These are phyloP conservation scores for Rhodomyrtus psidioides DNA, from an alignment of 441 rosid genomes.

Conservation along the genomic window DNA sequence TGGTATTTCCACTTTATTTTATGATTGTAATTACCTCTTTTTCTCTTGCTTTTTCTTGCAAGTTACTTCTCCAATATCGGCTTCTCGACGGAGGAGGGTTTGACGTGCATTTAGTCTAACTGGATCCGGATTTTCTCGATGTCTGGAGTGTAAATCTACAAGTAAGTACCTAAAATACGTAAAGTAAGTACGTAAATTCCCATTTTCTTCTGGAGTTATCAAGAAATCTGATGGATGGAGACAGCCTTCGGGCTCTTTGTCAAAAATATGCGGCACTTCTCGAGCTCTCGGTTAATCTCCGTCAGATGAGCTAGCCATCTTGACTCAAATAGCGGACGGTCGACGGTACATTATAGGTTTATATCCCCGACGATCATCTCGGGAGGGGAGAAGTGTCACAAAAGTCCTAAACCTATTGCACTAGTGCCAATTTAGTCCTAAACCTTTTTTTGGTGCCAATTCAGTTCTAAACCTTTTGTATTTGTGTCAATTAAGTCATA, in stretches of 20 bases:
- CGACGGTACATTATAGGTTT: not conserved
- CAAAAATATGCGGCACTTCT: not conserved
- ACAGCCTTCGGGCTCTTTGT: not conserved
- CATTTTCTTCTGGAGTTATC: not conserved
- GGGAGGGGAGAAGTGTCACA: no score
- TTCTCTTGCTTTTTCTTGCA: not conserved
- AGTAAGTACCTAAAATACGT: not conserved
- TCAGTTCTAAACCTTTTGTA: no score
- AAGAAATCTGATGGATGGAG: not conserved
- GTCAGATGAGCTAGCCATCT: not conserved
- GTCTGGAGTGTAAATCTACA: not conserved
- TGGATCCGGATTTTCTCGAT: not conserved
- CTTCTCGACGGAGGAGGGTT: not conserved
- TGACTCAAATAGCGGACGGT: not conserved
- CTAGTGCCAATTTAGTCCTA: no score
- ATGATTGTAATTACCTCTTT: not conserved
- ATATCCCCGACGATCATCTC: no score
- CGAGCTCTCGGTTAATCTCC: not conserved
- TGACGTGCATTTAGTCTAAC: not conserved
- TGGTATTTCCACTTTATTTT: not conserved
- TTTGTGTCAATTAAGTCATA: no score
- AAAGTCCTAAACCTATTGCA: no score
- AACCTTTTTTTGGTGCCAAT: no score
- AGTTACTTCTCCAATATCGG: not conserved
- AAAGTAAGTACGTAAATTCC: not conserved